Percentiles rank a stretch among this genome's conserved stretches.
Conservation (phyloP, 2,329 filamentous ascomycete species). For the Cladosporium velox region DNA sequence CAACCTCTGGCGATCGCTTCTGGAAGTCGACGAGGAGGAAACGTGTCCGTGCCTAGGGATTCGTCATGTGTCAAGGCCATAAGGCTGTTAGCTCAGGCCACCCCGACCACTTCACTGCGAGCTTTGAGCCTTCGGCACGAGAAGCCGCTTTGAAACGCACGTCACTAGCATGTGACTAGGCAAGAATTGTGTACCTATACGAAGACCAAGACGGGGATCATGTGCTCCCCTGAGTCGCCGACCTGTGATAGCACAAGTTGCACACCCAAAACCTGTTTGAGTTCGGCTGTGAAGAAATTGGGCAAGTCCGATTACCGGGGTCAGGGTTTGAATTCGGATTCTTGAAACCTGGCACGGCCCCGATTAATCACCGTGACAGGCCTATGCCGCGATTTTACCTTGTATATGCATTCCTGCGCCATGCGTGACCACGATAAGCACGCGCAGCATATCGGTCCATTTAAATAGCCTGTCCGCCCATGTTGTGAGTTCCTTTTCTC, state of each 20-base stretch:
- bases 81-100: neutral
- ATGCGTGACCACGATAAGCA: conserved; percentile 14
- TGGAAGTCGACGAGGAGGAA: neutral
- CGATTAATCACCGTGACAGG: conserved; percentile 8
- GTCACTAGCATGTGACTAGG: conserved; percentile 9
- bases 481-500: neutral
- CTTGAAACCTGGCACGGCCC: conserved; percentile 13
- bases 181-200: neutral
- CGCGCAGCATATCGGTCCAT: neutral
- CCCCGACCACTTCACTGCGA: neutral
- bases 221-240: neutral
- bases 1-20: conserved; percentile 6
- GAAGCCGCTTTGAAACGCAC: neutral
- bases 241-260: neutral
- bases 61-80: neutral
- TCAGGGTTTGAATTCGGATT: conserved; percentile 8
- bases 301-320: conserved; percentile 13
- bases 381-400: conserved; percentile 19
- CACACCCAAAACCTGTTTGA: conserved; percentile 11
- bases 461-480: conserved; percentile 9
- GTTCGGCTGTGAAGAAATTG: conserved; percentile 17
- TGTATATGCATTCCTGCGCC: conserved; percentile 13
- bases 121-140: neutral
- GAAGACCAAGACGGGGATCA: conserved; percentile 10
- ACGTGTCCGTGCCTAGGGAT: neutral